These are phyloP conservation scores for Pseudozyma thailandica DNA, from an alignment of 1,284 basidiomycete species.

Conservation along the genomic window DNA sequence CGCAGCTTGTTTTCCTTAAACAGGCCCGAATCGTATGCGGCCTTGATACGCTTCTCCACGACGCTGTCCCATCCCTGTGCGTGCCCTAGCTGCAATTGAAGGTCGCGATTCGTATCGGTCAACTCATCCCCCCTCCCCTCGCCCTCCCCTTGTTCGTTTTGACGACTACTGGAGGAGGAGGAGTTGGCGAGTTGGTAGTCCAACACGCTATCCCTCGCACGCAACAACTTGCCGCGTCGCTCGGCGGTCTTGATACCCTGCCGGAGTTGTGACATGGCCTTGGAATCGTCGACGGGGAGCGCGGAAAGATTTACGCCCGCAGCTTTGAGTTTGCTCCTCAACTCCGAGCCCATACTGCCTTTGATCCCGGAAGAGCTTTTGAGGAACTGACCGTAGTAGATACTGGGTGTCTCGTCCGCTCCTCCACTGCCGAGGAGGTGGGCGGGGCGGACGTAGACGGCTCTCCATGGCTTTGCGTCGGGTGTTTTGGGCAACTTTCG, in stretches of 20 bases:
- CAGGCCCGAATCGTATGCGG: constrained; percentile 76
- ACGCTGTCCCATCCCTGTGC: constrained; percentile 61
- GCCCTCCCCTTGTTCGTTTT: neutral
- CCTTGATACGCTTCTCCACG: constrained; percentile 69
- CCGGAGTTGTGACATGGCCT: constrained; percentile 72
- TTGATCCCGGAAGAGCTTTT: constrained; percentile 2
- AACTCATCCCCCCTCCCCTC: constrained; percentile 70
- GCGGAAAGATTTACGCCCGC: constrained; percentile 33
- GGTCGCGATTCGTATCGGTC: constrained; percentile 18
- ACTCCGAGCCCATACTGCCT: constrained; percentile 8
- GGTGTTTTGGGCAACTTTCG: constrained; percentile 55
- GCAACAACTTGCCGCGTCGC: constrained; percentile 69
- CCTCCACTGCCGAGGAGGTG: constrained; percentile 16
- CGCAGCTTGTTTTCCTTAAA: constrained; percentile 80
- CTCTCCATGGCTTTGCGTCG: constrained; percentile 56
- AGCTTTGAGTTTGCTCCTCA: constrained; percentile 34
- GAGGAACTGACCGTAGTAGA: constrained; percentile 56
- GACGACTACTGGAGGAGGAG: neutral
- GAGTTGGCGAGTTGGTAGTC: constrained; percentile 75
- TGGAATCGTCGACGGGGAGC: constrained; percentile 71
- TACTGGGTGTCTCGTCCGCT: constrained; percentile 22
- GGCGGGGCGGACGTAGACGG: constrained; percentile 55
- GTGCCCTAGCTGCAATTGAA: constrained; percentile 32
- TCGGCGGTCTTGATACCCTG: constrained; percentile 75
- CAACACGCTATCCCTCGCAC: constrained; percentile 75